These are phyloP conservation scores for Diaporthe citrichinensis DNA, from an alignment of 2,329 filamentous ascomycete species.

Conservation along the genomic window DNA sequence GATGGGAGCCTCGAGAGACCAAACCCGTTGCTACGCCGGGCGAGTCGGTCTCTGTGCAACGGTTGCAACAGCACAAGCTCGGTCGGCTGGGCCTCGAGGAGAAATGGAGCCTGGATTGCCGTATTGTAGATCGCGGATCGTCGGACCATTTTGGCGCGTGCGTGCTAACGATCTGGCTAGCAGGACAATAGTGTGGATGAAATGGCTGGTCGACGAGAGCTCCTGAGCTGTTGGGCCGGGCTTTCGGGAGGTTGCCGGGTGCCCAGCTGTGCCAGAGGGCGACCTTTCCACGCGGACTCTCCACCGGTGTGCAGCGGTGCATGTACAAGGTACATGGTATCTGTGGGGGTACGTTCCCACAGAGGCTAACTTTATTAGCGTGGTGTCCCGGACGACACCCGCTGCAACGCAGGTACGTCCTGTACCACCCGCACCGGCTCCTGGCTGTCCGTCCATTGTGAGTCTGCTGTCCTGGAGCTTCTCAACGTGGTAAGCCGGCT, in stretches of 20 bases:
- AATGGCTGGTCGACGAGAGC: neutral
- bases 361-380: conserved; percentile 30
- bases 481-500: conserved; percentile 3
- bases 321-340: neutral
- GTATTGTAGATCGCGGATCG: conserved; percentile 30
- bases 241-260: conserved; percentile 16
- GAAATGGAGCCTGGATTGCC: conserved; percentile 17
- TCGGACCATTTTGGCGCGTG: conserved; percentile 20
- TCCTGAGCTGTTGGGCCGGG: neutral
- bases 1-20: neutral
- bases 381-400: conserved; percentile 28
- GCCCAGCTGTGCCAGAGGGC: neutral
- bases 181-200: neutral
- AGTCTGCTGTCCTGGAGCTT: neutral
- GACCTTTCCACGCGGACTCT: conserved; percentile 2
- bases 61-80: conserved; percentile 10
- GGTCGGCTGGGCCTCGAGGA: neutral
- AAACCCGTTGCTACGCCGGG: conserved; percentile 17
- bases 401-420: neutral
- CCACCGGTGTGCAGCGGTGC: conserved; percentile 19
- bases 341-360: conserved; percentile 16
- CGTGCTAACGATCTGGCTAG: conserved; percentile 19
- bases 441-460: neutral
- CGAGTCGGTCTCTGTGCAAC: conserved; percentile 22
- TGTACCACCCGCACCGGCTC: neutral